Base-by-base conservation (phyloP, 2,329 filamentous ascomycete genomes). In the Fusarium pilosicola region DNA sequence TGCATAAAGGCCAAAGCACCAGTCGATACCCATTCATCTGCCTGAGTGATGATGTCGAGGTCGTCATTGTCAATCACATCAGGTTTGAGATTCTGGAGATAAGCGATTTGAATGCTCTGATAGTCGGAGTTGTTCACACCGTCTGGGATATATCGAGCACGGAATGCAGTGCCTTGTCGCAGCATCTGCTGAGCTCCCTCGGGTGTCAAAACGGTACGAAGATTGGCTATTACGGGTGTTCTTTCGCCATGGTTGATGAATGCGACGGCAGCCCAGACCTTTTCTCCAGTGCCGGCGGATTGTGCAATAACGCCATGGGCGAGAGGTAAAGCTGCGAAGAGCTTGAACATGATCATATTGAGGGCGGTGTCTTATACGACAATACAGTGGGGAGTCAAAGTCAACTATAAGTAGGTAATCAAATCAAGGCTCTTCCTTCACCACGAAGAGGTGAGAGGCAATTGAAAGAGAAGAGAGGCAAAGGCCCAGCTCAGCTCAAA, bases 1-100 rank as follows among this genome's bases (percentile, higher is more conserved):
- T 97, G 95, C 75, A 96, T 83, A 81, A 97, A 97, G 2, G 92
- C 94, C 58, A 89, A 85, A 39, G 93, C 94, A 6, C 93, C 91
- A 68, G 88, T 91, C 58, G 90, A 88, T 38, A 95, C 78, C 77
- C 83, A 86, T 32, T 81, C 79, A 57, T 87, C 83, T 9, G 81
- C 78, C 41, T 79, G 84, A 26, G 85, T 83, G 38, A 83, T 71
- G 39, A 88, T 74, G 38, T 79, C 77, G 24, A 90, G 74, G 74
- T 89, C 85, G 5, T 65, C 74, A 66, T 87, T 88, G 75, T 89
- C 83, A 54, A 90, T 84, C n/a, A 81, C 81, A 65, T 86, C 78
- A 14, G 73, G 56, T 24, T 81, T 76, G 38, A 90, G 79, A 42
- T 82, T 84, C 17, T 81, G 76, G 24, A 90, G 86, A 11, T 82